A percentile compares a stretch with the other conserved stretches of the same genome.
Evolutionary conservation across 176 grass and related monocot species (phyloP).

Genomic region (Oropetium thomaeum): DNA sequence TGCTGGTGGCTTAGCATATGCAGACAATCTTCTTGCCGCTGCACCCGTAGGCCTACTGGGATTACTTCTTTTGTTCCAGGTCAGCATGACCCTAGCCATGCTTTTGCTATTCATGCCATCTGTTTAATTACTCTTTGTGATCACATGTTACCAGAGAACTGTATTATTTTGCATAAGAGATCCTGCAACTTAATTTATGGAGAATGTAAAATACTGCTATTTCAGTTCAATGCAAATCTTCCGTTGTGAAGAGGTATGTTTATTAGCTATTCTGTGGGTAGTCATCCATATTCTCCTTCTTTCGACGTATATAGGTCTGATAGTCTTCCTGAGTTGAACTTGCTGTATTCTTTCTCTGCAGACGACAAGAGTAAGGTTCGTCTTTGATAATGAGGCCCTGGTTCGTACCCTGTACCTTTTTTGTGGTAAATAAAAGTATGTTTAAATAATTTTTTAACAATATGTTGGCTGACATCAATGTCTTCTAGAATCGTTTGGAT

Average conservation of each 20-base stretch:
- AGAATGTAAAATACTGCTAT: conserved; percentile 1
- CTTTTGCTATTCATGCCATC: neutral
- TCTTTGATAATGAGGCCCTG: conserved; percentile 88
- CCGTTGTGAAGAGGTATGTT: neutral
- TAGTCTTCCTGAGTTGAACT: neutral
- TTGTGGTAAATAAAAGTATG: neutral
- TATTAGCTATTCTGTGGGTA: neutral
- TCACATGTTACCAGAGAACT: neutral
- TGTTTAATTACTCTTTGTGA: conserved; percentile 4
- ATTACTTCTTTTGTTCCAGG: conserved; percentile 80
- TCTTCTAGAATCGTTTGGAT: neutral
- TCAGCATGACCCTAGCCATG: conserved; percentile 10
- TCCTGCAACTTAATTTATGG: neutral
- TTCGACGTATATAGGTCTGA: too few relatives aligned
- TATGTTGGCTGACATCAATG: neutral
- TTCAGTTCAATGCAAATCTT: neutral
- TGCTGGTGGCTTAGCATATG: conserved; percentile 69
- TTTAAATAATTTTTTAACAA: conserved; percentile 8
- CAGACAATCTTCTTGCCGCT: conserved; percentile 80
- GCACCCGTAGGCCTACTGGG: conserved; percentile 78
- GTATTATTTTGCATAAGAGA: neutral
- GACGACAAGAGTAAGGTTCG: conserved; percentile 89
- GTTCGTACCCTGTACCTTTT: conserved; percentile 47
- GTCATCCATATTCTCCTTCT: neutral
- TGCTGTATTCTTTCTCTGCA: conserved; percentile 38